Evolutionary conservation across 73 alveolate genomes (phyloP).

Genomic region (Tetrahymena malaccensis): DNA sequence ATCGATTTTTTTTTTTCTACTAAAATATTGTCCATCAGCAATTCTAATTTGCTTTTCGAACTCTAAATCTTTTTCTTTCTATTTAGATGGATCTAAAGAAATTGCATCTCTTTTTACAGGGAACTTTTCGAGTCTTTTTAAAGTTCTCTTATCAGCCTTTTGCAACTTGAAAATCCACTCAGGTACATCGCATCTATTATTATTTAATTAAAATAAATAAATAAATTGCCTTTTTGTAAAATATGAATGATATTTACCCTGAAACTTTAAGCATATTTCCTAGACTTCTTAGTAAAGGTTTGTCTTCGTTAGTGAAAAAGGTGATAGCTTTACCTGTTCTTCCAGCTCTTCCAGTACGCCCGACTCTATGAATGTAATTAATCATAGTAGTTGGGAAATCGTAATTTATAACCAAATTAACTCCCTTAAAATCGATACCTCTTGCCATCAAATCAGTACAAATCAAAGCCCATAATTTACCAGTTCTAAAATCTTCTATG

Average conservation of each 20-base stretch:
- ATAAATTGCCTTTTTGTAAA: background rate
- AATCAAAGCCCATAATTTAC: slow-evolving; percentile 72
- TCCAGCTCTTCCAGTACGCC: slow-evolving; percentile 79
- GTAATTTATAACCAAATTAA: slow-evolving; percentile 69
- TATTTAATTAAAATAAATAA: slow-evolving; percentile 11
- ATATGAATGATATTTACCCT: background rate
- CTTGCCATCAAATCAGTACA: slow-evolving; percentile 91
- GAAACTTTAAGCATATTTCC: slow-evolving; percentile 56
- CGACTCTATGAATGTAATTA: slow-evolving; percentile 83
- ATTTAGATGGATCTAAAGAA: background rate
- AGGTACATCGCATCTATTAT: slow-evolving; percentile 69
- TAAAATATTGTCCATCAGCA: background rate
- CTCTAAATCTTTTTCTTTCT: background rate
- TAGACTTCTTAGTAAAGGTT: slow-evolving; percentile 56
- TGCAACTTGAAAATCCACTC: slow-evolving; percentile 82
- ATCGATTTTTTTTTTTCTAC: background rate
- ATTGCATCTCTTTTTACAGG: slow-evolving; percentile 72
- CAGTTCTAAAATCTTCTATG: slow-evolving; percentile 38
- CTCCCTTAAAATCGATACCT: slow-evolving; percentile 80
- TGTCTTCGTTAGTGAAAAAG: slow-evolving; percentile 80
- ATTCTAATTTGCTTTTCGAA: background rate
- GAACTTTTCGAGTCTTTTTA: slow-evolving; percentile 60
- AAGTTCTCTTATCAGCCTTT: slow-evolving; percentile 44
- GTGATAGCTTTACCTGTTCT: slow-evolving; percentile 76
- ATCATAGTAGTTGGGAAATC: slow-evolving; percentile 86